Evolutionary conservation across 2,329 filamentous ascomycete species (phyloP).

Genomic region (Aspergillus pseudoterreus): DNA sequence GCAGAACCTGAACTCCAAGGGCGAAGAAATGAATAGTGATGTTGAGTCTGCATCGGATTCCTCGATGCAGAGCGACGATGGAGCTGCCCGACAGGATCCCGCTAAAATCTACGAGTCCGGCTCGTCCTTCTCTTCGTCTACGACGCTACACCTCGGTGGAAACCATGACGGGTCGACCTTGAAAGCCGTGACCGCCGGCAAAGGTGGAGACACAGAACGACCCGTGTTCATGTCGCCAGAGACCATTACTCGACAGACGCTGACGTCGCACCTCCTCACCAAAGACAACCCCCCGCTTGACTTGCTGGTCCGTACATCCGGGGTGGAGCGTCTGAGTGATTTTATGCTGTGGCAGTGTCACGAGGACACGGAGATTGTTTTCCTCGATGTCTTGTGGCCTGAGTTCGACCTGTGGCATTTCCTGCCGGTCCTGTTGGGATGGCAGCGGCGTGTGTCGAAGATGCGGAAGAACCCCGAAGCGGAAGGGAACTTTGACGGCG

Average conservation of each 20-base stretch:
- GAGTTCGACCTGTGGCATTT: slow-evolving; percentile 95
- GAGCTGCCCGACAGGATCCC: slow-evolving; percentile 23
- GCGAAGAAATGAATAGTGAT: slow-evolving; percentile 43
- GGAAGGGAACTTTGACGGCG: slow-evolving; percentile 58
- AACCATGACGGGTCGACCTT: slow-evolving; percentile 28
- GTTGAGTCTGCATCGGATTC: slow-evolving; percentile 43
- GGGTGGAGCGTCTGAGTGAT: slow-evolving; percentile 87
- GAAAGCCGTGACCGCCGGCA: slow-evolving; percentile 35
- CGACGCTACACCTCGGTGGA: slow-evolving; percentile 48
- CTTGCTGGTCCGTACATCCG: slow-evolving; percentile 85
- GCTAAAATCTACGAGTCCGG: slow-evolving; percentile 30
- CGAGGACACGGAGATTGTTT: slow-evolving; percentile 86
- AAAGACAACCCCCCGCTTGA: slow-evolving; percentile 81
- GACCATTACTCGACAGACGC: slow-evolving; percentile 75
- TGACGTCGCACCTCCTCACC: slow-evolving; percentile 86
- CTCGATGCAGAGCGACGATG: slow-evolving; percentile 43
- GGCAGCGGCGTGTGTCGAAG: slow-evolving; percentile 67
- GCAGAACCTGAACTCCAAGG: slow-evolving; percentile 44
- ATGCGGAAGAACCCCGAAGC: slow-evolving; percentile 59
- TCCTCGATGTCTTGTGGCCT: slow-evolving; percentile 89
- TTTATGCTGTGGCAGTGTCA: slow-evolving; percentile 99
- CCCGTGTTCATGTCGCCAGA: slow-evolving; percentile 69
- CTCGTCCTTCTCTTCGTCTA: slow-evolving; percentile 37
- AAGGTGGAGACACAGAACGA: slow-evolving; percentile 20
- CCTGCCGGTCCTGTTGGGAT: slow-evolving; percentile 86